A percentile compares a stretch with the other conserved stretches of the same genome.
These are phyloP conservation scores for Zopfochytrium polystomum DNA, from an alignment of 371 early-diverging fungal species.

Conservation along the genomic window DNA sequence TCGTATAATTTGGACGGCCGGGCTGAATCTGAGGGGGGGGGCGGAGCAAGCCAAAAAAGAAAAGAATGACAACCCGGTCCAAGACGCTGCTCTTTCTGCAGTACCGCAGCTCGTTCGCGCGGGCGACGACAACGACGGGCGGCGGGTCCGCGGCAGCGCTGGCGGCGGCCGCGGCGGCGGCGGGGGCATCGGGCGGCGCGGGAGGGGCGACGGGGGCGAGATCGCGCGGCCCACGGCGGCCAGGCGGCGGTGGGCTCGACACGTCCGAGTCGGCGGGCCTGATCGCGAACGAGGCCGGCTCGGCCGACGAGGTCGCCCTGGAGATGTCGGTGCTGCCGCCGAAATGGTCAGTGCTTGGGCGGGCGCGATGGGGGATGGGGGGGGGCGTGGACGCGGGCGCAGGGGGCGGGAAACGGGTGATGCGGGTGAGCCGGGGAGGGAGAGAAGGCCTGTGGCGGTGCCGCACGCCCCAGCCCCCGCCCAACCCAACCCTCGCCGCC, in stretches of 20 bases:
- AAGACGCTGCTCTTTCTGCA: slow-evolving; percentile 89
- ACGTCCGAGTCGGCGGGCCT: slow-evolving; percentile 56
- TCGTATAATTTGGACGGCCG: too few species aligned
- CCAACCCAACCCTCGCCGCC: too few species aligned
- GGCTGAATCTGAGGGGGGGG: too few species aligned
- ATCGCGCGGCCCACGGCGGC: too few species aligned
- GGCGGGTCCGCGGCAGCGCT: too few species aligned
- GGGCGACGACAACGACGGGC: slow-evolving; percentile 43
- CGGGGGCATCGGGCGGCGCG: slow-evolving; percentile 44
- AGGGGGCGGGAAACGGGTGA: too few species aligned
- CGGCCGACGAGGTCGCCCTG: slow-evolving; percentile 38
- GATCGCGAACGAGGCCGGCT: slow-evolving; percentile 48
- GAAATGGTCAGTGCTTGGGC: slow-evolving; percentile 60
- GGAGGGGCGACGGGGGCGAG: slow-evolving; percentile 18
- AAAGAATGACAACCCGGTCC: slow-evolving; percentile 82
- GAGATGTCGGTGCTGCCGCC: slow-evolving; percentile 77
- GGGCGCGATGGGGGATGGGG: neutral
- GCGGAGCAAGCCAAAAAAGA: too few species aligned
- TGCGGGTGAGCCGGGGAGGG: too few species aligned
- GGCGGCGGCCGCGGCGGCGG: slow-evolving; percentile 6
- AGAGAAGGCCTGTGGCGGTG: too few species aligned
- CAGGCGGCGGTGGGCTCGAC: slow-evolving; percentile 32
- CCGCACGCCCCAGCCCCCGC: too few species aligned
- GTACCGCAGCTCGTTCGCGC: slow-evolving; percentile 86
- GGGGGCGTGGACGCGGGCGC: too few species aligned